Percentiles rank a stretch among this genome's conserved stretches.
phyloP scores from a whole-genome alignment of 2,329 filamentous ascomycete genomes.

The Dothistroma septosporum region DNA sequence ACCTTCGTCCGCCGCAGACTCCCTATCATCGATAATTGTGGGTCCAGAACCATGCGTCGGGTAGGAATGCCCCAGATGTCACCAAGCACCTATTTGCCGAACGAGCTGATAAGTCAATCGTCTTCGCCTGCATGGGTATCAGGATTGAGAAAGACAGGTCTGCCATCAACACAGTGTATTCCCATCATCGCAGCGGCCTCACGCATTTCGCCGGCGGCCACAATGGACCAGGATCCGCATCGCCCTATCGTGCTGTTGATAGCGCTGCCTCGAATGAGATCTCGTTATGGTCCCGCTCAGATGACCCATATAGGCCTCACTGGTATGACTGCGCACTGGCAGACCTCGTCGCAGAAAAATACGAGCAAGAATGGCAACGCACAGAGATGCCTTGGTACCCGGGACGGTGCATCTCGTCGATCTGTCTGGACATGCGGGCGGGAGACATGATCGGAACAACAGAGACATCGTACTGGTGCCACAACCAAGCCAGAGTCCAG shows the following conservation, averaged over 20 bases:
- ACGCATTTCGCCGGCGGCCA: not conserved
- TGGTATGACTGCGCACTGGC: not conserved
- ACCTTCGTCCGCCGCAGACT: not conserved
- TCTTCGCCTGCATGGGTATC: not conserved
- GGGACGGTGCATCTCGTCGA: slow-evolving; percentile 22
- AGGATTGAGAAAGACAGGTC: not conserved
- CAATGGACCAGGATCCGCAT: not conserved
- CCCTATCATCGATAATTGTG: not conserved
- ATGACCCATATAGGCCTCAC: not conserved
- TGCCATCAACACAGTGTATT: not conserved
- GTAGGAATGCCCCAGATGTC: not conserved
- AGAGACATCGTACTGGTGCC: slow-evolving; percentile 21
- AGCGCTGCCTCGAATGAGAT: not conserved
- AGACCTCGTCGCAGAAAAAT: not conserved
- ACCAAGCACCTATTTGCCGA: not conserved
- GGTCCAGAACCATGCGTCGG: not conserved
- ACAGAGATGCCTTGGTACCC: slow-evolving; percentile 10
- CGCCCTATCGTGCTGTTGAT: not conserved
- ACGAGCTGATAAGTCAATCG: not conserved
- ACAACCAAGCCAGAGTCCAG: slow-evolving; percentile 22
- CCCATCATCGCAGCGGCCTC: not conserved
- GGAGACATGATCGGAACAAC: slow-evolving; percentile 7
- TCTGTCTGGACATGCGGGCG: slow-evolving; percentile 2
- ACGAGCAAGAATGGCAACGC: not conserved
- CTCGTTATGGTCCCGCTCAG: not conserved